Evolutionary conservation across 2,329 filamentous ascomycete genomes (phyloP), one percentile per base, ranked within the genome.

Genomic region (Lachnellula hyalina): DNA sequence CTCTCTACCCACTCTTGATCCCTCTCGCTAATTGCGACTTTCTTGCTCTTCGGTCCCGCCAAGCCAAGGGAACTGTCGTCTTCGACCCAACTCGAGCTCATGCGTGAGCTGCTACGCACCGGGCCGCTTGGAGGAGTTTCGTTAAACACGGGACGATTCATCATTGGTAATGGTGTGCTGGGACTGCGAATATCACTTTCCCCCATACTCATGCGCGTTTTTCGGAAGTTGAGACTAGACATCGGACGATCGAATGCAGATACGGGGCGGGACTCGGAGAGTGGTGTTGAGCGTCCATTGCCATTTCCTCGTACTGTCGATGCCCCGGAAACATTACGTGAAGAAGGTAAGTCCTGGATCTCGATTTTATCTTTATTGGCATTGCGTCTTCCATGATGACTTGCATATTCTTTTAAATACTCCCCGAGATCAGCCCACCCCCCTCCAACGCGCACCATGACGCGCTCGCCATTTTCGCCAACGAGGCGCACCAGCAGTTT

Each of bases 391-490:
- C 89, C 89, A 69, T 99, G 94, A 68, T 99, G 94, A 56, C 85
- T 84, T 7, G 91, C 92, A 66, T 96, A 99, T 70, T 96, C 90
- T 63, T 91, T 87, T 42, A 99, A 78, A 67, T 96, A 99, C 71
- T 97, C 94, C 38, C 89, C 93, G 19, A 99, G 77, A 71, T 99
- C 94, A 14, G 92, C 91, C 94, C 94, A 99, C n/a, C 94, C 94
- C 56, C 94, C 94, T 12, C 94, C 94, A 12, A 99, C 93, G 36
- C 94, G 88, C 7, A 99, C 94, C 94, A 99, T 97, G 58, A 97
- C 91, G 50, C 94, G 85, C 71, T 97, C 91, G 15, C 89, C 90
- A 54, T 84, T 80, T 70, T 96, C 91, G 49, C 94, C 94, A 2
- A 99, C 92, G 1, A 91, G 85, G 15, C 94, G 87, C 51, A 99